These are phyloP conservation scores for Tulasnella sp. DNA, from an alignment of 768 basidiomycete species.

Conservation along the genomic window DNA sequence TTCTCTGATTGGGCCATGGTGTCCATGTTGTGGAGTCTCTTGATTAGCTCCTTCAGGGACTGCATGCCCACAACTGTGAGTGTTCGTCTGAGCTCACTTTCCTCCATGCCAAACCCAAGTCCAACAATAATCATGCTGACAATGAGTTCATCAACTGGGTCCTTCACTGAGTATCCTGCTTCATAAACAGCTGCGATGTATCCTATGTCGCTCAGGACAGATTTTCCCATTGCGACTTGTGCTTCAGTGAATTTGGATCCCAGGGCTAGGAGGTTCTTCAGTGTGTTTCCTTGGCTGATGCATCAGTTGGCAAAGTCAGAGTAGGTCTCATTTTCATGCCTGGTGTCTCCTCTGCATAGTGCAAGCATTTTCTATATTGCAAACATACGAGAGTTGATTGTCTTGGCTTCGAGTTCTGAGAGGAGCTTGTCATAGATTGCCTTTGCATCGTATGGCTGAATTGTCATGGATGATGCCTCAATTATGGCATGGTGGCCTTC, in stretches of 20 bases:
- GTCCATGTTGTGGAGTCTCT: neutral
- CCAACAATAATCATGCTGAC: neutral
- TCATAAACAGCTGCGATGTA: neutral
- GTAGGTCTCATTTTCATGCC: neutral
- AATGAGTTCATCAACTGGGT: neutral
- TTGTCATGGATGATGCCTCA: neutral
- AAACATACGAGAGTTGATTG: neutral
- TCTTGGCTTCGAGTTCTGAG: neutral
- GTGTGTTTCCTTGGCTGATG: neutral
- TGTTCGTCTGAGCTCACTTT: neutral
- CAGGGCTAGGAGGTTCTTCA: neutral
- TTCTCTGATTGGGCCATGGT: neutral
- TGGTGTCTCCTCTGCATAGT: neutral
- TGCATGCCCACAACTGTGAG: neutral
- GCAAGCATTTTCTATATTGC: neutral
- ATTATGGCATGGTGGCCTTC: neutral
- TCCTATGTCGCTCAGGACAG: too few species aligned
- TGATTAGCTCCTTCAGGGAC: neutral
- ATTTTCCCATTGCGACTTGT: too few species aligned
- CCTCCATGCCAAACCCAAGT: neutral
- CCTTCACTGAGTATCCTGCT: neutral
- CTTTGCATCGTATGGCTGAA: neutral
- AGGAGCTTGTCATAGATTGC: neutral
- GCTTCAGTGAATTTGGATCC: too few species aligned
- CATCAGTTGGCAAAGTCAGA: neutral